Conservation (phyloP, 306 rosid species). For the Trichosanthes cucumerina region DNA sequence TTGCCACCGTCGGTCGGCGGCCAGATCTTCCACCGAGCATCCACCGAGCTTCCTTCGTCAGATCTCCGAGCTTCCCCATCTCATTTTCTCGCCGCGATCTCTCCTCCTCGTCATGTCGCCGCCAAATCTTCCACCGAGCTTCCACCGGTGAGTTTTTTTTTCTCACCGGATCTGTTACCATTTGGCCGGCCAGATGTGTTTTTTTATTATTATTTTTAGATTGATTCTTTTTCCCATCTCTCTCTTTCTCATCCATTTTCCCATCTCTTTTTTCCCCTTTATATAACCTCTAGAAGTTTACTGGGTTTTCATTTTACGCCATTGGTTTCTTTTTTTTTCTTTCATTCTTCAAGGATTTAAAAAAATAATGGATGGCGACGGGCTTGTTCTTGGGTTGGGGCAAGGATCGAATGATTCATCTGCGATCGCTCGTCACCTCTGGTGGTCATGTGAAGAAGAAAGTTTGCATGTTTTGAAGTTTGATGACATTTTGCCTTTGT, state of each 20-base stretch:
- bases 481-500: constrained; percentile 35
- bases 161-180: too few relatives aligned
- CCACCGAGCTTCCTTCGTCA: too few relatives aligned
- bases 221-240: too few relatives aligned
- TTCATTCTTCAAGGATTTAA: not conserved
- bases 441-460: constrained; percentile 16
- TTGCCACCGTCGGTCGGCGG: too few relatives aligned
- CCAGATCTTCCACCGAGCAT: too few relatives aligned
- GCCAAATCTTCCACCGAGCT: too few relatives aligned
- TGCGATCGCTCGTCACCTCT: constrained; percentile 15
- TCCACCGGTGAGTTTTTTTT: too few relatives aligned
- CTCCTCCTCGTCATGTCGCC: too few relatives aligned
- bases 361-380: not conserved
- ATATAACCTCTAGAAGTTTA: not conserved
- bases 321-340: not conserved
- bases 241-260: not conserved
- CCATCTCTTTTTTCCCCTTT: not conserved
- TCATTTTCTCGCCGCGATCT: too few relatives aligned
- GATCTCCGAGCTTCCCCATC: too few relatives aligned
- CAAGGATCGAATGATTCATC: not conserved
- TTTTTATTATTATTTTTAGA: too few relatives aligned
- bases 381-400: constrained; percentile 48
- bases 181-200: too few relatives aligned
- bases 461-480: constrained; percentile 21
- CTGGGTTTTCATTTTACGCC: not conserved